Conservation (phyloP, 345 rosid species). For the Trapa incisa region DNA sequence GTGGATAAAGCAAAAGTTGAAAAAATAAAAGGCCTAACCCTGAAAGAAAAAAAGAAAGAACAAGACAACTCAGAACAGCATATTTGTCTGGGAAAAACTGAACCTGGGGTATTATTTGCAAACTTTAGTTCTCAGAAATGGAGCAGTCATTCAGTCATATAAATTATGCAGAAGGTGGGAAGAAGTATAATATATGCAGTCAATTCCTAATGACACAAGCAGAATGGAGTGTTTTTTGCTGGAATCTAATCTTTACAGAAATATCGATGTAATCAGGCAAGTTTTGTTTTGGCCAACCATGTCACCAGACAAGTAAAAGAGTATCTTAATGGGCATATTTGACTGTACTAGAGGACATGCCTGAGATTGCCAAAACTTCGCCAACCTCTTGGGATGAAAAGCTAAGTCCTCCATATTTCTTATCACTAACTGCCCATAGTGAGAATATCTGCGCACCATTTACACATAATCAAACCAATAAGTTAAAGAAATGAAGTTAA, state of each 20-base stretch:
- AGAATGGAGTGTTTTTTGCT: not conserved
- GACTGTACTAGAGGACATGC: conserved; percentile 8
- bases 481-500: not conserved
- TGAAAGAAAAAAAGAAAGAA: conserved; percentile 3
- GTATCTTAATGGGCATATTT: not conserved
- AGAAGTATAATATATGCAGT: not conserved
- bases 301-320: not conserved
- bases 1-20: conserved; percentile 40
- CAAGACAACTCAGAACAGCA: not conserved
- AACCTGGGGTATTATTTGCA: not conserved
- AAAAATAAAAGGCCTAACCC: conserved; percentile 42
- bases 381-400: conserved; percentile 57
- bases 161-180: not conserved
- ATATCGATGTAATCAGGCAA: not conserved
- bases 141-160: not conserved
- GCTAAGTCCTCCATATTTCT: conserved; percentile 47
- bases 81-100: not conserved
- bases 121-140: not conserved
- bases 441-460: conserved; percentile 32
- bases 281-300: not conserved
- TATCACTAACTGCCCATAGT: conserved; percentile 55
- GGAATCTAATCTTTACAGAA: not conserved
- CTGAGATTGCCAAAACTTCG: conserved; percentile 52
- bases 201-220: not conserved
- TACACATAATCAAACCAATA: not conserved